phyloP scores from a whole-genome alignment of 2,329 filamentous ascomycete genomes.

The Cordyceps javanica region DNA sequence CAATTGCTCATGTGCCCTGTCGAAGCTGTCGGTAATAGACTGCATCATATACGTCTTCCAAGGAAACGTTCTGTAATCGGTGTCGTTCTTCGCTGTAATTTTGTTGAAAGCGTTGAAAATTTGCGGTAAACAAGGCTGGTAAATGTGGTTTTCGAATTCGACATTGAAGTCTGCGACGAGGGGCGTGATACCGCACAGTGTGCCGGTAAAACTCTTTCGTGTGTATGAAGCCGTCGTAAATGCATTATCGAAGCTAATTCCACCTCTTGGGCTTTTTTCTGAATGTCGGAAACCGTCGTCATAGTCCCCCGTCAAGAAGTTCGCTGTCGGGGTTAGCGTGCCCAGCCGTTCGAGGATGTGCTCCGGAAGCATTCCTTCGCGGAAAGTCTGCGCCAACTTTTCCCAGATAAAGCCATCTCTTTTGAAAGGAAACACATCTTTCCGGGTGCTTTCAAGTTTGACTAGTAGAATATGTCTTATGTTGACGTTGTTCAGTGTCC shows the following conservation, averaged over 20 bases:
- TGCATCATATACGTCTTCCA: constrained; percentile 29
- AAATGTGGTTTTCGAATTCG: constrained; percentile 35
- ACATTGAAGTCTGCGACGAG: constrained; percentile 36
- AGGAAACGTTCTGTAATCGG: constrained; percentile 20
- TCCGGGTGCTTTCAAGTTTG: constrained; percentile 37
- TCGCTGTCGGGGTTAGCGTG: constrained; percentile 26
- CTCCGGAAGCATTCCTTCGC: constrained; percentile 26
- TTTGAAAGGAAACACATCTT: constrained; percentile 39
- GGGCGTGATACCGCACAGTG: constrained; percentile 34
- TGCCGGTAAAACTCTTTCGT: constrained; percentile 35
- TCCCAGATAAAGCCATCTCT: constrained; percentile 33
- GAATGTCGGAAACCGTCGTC: constrained; percentile 23
- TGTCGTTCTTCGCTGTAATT: constrained; percentile 12
- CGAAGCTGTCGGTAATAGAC: constrained; percentile 27
- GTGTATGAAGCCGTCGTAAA: constrained; percentile 38
- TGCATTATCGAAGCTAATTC: constrained; percentile 34
- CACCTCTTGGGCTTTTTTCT: constrained; percentile 24
- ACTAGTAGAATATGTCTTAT: constrained; percentile 38
- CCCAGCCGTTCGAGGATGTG: constrained; percentile 23
- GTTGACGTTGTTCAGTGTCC: constrained; percentile 23
- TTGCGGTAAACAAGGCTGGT: constrained; percentile 39
- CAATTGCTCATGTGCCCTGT: constrained; percentile 27
- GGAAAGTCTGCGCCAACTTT: constrained; percentile 26
- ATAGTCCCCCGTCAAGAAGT: constrained; percentile 29
- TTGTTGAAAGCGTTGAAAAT: constrained; percentile 28